Evolutionary conservation across 108 stramenopile genomes (phyloP).

Genomic region (Aurantiochytrium sp.): DNA sequence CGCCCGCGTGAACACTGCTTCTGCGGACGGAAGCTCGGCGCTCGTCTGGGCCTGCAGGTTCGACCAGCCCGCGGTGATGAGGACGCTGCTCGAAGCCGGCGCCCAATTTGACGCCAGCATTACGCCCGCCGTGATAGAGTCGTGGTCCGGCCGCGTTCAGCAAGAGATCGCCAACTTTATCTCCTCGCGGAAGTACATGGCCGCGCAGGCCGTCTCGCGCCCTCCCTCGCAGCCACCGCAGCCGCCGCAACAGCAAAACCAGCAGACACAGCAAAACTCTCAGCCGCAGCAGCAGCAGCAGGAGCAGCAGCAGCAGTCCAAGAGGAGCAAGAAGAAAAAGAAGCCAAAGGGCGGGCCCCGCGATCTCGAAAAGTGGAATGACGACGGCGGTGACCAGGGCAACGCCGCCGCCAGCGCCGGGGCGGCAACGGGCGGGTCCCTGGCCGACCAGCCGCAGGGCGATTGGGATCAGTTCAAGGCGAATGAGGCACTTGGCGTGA

Average conservation of each 20-base stretch:
- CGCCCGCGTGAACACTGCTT: neutral
- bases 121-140: neutral
- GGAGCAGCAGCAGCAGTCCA: neutral
- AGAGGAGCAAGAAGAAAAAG: too few species aligned
- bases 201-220: too few species aligned
- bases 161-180: neutral
- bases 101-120: constrained; percentile 11
- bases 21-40: neutral
- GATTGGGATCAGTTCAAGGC: constrained; percentile 71
- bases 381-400: neutral
- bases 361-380: constrained; percentile 2
- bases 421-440: neutral
- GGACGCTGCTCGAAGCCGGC: neutral
- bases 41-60: neutral
- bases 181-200: neutral
- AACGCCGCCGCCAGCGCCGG: too few species aligned
- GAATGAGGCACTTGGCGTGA: constrained; percentile 76
- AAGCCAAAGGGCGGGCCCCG: neutral
- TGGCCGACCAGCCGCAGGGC: neutral
- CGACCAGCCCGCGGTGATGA: neutral
- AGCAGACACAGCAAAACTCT: neutral
- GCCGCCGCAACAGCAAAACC: neutral
- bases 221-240: too few species aligned
- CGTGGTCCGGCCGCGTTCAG: neutral
- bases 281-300: neutral